A percentile compares a stretch with the other conserved stretches of the same genome.
These are phyloP conservation scores for Actinidia arguta DNA, from an alignment of 179 eudicot species.

Conservation along the genomic window DNA sequence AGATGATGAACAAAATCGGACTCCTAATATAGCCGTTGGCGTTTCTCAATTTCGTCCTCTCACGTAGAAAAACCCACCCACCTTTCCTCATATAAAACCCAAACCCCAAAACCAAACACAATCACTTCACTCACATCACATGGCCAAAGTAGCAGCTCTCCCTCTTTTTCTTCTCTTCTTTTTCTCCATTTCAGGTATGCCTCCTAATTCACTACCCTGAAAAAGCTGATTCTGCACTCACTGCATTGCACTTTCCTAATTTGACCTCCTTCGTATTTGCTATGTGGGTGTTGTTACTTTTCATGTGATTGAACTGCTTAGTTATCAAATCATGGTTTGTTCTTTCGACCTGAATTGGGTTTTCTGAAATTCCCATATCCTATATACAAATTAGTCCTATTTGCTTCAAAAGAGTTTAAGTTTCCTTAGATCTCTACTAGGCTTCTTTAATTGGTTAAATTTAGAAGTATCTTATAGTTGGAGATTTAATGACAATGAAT, in stretches of 20 bases:
- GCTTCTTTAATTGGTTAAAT: neutral
- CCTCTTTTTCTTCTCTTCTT: slow-evolving; percentile 35
- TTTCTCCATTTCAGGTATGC: slow-evolving; percentile 49
- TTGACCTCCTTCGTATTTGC: neutral
- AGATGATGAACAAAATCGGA: too few relatives aligned
- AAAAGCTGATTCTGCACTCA: neutral
- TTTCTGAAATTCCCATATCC: neutral
- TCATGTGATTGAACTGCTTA: neutral
- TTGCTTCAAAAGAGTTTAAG: neutral
- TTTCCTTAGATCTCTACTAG: neutral
- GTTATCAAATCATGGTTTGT: neutral
- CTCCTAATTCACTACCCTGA: neutral
- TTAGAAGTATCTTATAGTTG: neutral
- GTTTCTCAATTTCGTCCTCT: neutral
- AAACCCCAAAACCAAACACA: neutral
- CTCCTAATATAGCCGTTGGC: slow-evolving; percentile 13
- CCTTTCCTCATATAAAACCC: neutral
- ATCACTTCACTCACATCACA: slow-evolving; percentile 14
- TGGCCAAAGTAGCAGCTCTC: slow-evolving; percentile 37
- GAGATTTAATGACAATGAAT: neutral
- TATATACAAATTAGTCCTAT: neutral
- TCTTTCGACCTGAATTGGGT: slow-evolving; percentile 1
- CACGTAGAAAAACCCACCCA: neutral
- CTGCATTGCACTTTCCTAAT: neutral
- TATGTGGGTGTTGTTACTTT: neutral